These are phyloP conservation scores for Pinguiococcus pyrenoidosus DNA, from an alignment of 108 stramenopile species.

Conservation along the genomic window DNA sequence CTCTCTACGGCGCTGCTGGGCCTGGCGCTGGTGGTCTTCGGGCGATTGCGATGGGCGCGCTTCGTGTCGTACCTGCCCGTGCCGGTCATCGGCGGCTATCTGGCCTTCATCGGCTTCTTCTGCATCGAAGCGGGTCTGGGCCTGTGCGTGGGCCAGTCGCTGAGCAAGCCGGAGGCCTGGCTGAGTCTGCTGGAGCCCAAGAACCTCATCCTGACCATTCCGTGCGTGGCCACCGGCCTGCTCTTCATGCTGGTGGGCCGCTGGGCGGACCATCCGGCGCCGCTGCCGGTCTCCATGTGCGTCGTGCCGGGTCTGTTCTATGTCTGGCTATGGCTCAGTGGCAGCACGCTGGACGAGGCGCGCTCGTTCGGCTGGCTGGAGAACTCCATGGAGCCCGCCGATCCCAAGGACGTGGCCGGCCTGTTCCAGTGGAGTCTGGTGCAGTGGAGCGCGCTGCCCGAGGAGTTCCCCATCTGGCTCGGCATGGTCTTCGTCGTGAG, in stretches of 20 bases:
- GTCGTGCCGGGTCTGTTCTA: slow-evolving; percentile 63
- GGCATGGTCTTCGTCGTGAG: slow-evolving; percentile 88
- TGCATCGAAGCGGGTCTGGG: slow-evolving; percentile 76
- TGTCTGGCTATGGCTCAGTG: slow-evolving; percentile 32
- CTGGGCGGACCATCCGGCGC: slow-evolving; percentile 22
- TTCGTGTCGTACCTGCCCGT: slow-evolving; percentile 79
- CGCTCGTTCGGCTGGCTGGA: neutral
- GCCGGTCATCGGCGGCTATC: slow-evolving; percentile 81
- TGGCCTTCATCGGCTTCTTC: slow-evolving; percentile 93
- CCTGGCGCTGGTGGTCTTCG: slow-evolving; percentile 57
- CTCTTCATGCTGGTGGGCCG: slow-evolving; percentile 51
- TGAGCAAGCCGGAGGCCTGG: slow-evolving; percentile 51
- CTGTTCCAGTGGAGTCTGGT: slow-evolving; percentile 18
- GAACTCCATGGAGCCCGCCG: neutral
- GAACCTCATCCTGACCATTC: slow-evolving; percentile 45
- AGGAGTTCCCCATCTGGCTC: slow-evolving; percentile 45
- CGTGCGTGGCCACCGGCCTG: slow-evolving; percentile 64
- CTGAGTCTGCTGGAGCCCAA: slow-evolving; percentile 35
- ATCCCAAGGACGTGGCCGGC: neutral
- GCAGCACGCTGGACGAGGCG: slow-evolving; percentile 19
- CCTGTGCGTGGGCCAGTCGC: slow-evolving; percentile 49
- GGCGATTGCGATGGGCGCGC: slow-evolving; percentile 60
- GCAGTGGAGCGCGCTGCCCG: slow-evolving; percentile 50
- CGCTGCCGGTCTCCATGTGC: slow-evolving; percentile 59
- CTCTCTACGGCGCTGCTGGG: slow-evolving; percentile 70